Evolutionary conservation across 2,329 filamentous ascomycete species (phyloP).

Genomic region (Coniochaeta hoffmannii): DNA sequence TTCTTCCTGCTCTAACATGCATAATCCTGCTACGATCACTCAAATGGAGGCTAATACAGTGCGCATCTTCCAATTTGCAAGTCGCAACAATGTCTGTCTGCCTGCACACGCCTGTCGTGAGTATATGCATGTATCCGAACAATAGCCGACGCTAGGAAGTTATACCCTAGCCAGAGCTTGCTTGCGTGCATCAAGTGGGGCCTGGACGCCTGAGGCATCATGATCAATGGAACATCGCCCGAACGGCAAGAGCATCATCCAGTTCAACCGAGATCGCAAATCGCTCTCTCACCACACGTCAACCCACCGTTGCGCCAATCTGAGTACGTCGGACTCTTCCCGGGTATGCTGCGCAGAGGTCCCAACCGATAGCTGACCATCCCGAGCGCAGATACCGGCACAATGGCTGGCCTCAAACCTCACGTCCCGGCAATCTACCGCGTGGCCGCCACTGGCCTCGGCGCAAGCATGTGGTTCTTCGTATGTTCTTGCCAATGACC

Average conservation of each 20-base stretch:
- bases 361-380: neutral
- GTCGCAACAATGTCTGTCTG: too few species aligned
- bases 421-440: conserved; percentile 62
- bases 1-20: too few species aligned
- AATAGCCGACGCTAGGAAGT: neutral
- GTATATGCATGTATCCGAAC: too few species aligned
- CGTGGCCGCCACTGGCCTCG: conserved; percentile 77
- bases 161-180: neutral
- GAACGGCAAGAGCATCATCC: conserved; percentile 5
- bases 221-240: conserved; percentile 2
- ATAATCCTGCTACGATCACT: too few species aligned
- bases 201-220: conserved; percentile 5
- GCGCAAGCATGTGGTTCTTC: conserved; percentile 99
- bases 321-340: neutral
- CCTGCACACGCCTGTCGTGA: too few species aligned
- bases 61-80: too few species aligned
- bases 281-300: conserved; percentile 4
- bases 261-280: neutral
- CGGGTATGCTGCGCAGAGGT: neutral
- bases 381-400: conserved; percentile 12
- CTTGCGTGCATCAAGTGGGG: neutral
- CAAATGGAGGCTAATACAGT: too few species aligned
- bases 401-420: conserved; percentile 30
- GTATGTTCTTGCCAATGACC: too few species aligned
- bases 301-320: conserved; percentile 1